phyloP scores from a whole-genome alignment of 2,329 filamentous ascomycete genomes.

The Arachnomyces sp. region DNA sequence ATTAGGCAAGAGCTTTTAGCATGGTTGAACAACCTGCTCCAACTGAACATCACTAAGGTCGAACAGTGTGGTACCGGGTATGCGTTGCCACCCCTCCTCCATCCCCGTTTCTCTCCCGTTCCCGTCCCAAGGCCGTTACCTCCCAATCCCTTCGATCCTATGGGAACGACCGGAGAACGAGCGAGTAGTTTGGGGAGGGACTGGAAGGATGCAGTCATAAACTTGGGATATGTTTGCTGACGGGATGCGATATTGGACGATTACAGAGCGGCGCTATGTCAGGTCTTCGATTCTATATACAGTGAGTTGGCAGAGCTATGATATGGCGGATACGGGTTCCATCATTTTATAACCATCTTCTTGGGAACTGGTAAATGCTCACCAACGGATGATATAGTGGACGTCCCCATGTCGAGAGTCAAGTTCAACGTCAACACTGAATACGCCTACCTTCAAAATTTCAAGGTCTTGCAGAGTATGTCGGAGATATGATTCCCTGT shows the following conservation, averaged over 20 bases:
- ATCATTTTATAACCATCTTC: conserved; percentile 1
- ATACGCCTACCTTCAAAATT: conserved; percentile 97
- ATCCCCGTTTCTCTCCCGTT: conserved; percentile 7
- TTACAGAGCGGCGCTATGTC: conserved; percentile 81
- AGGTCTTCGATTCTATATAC: conserved; percentile 98
- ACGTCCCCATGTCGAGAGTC: conserved; percentile 89
- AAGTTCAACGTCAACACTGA: conserved; percentile 98
- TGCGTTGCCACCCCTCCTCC: conserved; percentile 22
- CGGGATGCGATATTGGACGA: conserved; percentile 12
- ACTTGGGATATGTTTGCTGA: not conserved
- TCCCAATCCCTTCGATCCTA: conserved; percentile 10
- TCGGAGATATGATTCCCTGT: conserved; percentile 3
- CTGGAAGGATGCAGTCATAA: not conserved
- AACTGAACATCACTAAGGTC: conserved; percentile 97
- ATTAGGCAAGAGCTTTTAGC: conserved; percentile 85
- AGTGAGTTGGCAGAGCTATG: conserved; percentile 40
- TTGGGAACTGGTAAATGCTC: conserved; percentile 4
- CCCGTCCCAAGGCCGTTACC: conserved; percentile 2
- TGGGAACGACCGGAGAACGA: too few species aligned
- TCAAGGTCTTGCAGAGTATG: conserved; percentile 94
- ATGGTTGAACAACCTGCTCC: conserved; percentile 96
- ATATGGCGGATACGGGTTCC: not conserved
- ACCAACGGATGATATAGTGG: conserved; percentile 43
- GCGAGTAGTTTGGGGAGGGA: too few species aligned
- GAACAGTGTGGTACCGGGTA: conserved; percentile 99